Base-by-base conservation (phyloP, 345 rosid species). In the Eucalyptus victrix region DNA sequence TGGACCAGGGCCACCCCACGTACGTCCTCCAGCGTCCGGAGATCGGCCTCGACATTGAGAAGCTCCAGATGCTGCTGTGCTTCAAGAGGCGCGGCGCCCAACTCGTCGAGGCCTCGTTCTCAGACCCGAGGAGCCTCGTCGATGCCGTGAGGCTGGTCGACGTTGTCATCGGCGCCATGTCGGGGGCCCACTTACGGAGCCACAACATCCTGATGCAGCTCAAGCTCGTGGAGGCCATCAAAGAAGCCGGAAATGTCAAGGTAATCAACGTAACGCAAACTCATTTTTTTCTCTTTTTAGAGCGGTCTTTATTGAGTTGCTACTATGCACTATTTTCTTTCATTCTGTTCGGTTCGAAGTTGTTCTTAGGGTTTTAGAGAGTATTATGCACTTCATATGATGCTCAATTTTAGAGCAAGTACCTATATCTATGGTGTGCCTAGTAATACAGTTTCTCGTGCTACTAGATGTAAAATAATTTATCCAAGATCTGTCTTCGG, bases 221-320 rank as follows among this genome's bases (percentile, higher is more conserved):
- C 88, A 91, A 91, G 89, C 94, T 95, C 37, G 96, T 95, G 17
- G 93, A 93, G 5, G 97, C 97, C 90, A 96, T 96, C 91, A 95
- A 93, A 90, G 93, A 93, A 88, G 97, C 97, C 1, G 96, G 96
- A 69, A 96, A 96, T 12, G 88, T 95, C 32, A 94, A 94, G 96
- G 97, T 96, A 88, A 18, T 12, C 7, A 12, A 45, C 30, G 12
- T 34, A 5, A 2, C 42, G 30, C 13, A 44, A 85, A 49, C 8
- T 51, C n/a, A 32, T 69, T 69, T 13, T 9, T 69, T 18, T 9
- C 28, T 13, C 51, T 53, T 87, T 80, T 49, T 17, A 4, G 83
- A 72, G 83, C 45, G 26, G 83, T 72, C 83, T 40, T 21, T 37
- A 5, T 37, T 21, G 28, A 72, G 15, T 72, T 9, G 6, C 42